Evolutionary conservation across 768 basidiomycete species (phyloP), one percentile per base, ranked within the genome.

Genomic region (Leccinum fibrillosum): DNA sequence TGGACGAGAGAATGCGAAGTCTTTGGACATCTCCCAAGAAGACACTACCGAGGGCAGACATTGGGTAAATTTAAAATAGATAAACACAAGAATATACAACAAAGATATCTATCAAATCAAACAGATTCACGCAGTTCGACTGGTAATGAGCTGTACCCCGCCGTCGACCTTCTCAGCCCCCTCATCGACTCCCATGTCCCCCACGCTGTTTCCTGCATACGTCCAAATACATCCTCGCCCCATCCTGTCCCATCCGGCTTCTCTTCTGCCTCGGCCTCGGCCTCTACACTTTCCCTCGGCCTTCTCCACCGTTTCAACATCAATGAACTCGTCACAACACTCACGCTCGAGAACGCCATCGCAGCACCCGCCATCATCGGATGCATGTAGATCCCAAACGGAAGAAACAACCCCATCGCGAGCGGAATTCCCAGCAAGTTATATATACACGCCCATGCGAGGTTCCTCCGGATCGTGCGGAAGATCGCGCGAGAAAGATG

Each of bases 351-450:
- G 72, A 94, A 94, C 25, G 97, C 97, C 97, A 99, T 99, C 26
- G 95, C 95, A 3, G 89, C 93, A n/a, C 93, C 96, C 0, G 97
- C 94, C 77, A 94, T 85, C 96, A 98, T 98, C 9, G 97, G 97
- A 65, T 94, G 97, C 70, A 98, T 86, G 72, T 94, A 92, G 28
- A 96, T 63, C 13, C 94, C 94, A 70, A 93, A 82, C 0, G 97
- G 97, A 12, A 98, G 80, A 77, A 99, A 87, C 49, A 98, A 57
- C 25, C 97, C 97, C 97, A 99, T 99, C 21, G 97, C 97, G 49
- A 98, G 84, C 17, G 97, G 97, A 58, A 99, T 96, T 55, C 94
- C 92, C 57, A 96, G 75, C 34, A 96, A 70, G 67, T 98, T 97
- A 77, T 97, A 97, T 53, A 95, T 78, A 69, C 93, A 97, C 13